phyloP scores from a whole-genome alignment of 2,329 filamentous ascomycete genomes.

The Saccharata proteae region DNA sequence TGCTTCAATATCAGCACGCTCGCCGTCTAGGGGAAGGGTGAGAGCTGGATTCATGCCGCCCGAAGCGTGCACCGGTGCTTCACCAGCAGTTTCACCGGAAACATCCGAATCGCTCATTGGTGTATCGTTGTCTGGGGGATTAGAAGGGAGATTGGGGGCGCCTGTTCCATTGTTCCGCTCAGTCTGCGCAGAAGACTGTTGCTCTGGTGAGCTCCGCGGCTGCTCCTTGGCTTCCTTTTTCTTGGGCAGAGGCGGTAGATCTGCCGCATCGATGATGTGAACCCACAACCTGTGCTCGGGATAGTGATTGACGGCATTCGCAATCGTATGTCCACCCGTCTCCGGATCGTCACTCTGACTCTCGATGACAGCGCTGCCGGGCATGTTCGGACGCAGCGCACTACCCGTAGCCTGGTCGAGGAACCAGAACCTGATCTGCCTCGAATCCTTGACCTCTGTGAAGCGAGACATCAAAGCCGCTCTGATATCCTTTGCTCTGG shows the following conservation, averaged over 20 bases:
- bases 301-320: too few species aligned
- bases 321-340: constrained; percentile 14
- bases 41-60: too few species aligned
- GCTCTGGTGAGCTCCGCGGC: too few species aligned
- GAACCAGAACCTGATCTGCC: constrained; percentile 30
- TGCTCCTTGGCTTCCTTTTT: too few species aligned
- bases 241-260: constrained; percentile 19
- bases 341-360: constrained; percentile 13
- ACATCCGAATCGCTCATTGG: constrained; percentile 28
- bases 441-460: constrained; percentile 20
- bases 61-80: background rate
- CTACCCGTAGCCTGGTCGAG: constrained; percentile 20
- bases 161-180: background rate
- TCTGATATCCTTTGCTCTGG: constrained; percentile 3
- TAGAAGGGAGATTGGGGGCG: background rate
- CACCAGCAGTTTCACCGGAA: constrained; percentile 3
- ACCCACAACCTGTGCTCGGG: constrained; percentile 17
- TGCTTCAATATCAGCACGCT: too few species aligned
- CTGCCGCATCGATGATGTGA: constrained; percentile 19
- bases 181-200: too few species aligned
- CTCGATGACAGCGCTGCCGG: constrained; percentile 20
- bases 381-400: constrained; percentile 17
- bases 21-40: too few species aligned
- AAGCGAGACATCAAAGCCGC: constrained; percentile 8
- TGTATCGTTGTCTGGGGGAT: constrained; percentile 17